Evolutionary conservation across 75 land plant genomes (phyloP).

Genomic region (Gnetum montanum): DNA sequence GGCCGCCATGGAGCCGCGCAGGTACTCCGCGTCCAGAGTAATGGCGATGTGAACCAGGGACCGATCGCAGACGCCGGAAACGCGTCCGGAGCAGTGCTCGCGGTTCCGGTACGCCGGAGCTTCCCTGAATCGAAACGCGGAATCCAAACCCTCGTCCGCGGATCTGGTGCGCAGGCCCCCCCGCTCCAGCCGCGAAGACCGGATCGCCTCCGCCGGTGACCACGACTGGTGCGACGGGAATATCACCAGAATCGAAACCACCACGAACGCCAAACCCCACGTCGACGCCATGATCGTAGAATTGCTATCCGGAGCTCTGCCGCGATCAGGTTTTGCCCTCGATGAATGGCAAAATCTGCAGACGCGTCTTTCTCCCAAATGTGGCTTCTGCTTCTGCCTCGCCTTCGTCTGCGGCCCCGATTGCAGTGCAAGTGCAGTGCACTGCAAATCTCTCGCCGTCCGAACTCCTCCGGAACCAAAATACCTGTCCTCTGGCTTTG

Average conservation of each 20-base stretch:
- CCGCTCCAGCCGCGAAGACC: slow-evolving; percentile 27
- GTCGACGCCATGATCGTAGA: too few species aligned
- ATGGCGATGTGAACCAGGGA: slow-evolving; percentile 71
- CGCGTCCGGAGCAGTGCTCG: slow-evolving; percentile 29
- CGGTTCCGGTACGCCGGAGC: slow-evolving; percentile 62
- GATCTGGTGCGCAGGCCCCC: slow-evolving; percentile 13
- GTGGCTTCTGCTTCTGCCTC: too few species aligned
- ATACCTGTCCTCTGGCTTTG: too few species aligned
- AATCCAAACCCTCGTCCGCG: neutral
- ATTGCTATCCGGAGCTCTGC: too few species aligned
- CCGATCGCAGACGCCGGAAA: slow-evolving; percentile 40
- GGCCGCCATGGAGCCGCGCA: slow-evolving; percentile 58
- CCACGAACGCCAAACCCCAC: slow-evolving; percentile 44
- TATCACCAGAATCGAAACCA: slow-evolving; percentile 35
- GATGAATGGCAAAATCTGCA: too few species aligned
- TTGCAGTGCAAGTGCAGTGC: too few species aligned
- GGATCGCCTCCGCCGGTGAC: slow-evolving; percentile 75
- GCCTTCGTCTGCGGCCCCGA: too few species aligned
- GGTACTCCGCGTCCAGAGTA: slow-evolving; percentile 49
- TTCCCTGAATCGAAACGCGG: slow-evolving; percentile 32
- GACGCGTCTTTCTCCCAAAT: too few species aligned
- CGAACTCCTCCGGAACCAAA: too few species aligned
- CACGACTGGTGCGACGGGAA: slow-evolving; percentile 57
- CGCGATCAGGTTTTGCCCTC: too few species aligned
- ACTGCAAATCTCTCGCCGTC: too few species aligned